Conservation (phyloP, 371 early-diverging fungal species). For the Circinella minor region DNA sequence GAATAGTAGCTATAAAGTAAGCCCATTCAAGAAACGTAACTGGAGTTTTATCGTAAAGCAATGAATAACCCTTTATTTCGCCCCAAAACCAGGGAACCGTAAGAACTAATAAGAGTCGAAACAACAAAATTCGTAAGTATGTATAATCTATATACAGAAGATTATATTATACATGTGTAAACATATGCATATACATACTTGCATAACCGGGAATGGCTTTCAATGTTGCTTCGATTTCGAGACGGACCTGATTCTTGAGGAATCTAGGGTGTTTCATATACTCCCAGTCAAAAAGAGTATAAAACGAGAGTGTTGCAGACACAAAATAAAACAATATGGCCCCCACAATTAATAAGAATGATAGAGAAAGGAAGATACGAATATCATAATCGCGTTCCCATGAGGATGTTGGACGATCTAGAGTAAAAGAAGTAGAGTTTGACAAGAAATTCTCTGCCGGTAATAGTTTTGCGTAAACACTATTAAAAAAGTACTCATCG, state of each 20-base stretch:
- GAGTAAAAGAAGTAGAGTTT: slow-evolving; percentile 12
- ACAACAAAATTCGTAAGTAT: background rate
- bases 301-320: slow-evolving; percentile 78
- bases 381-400: slow-evolving; percentile 65
- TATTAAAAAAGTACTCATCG: slow-evolving; percentile 65
- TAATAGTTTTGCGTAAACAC: slow-evolving; percentile 50
- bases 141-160: too few species aligned
- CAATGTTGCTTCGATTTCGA: slow-evolving; percentile 83
- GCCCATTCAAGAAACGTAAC: slow-evolving; percentile 48
- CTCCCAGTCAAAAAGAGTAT: slow-evolving; percentile 82
- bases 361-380: slow-evolving; percentile 76
- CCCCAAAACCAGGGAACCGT: slow-evolving; percentile 91
- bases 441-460: slow-evolving; percentile 29
- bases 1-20: slow-evolving; percentile 71
- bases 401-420: slow-evolving; percentile 16
- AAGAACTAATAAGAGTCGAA: slow-evolving; percentile 41
- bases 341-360: slow-evolving; percentile 70
- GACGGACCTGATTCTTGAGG: slow-evolving; percentile 83
- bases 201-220: slow-evolving; percentile 82
- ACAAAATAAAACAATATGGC: slow-evolving; percentile 80
- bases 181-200: slow-evolving; percentile 23
- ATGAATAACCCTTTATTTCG: slow-evolving; percentile 87
- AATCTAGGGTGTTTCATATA: slow-evolving; percentile 92
- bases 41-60: slow-evolving; percentile 65
- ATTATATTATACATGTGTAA: too few species aligned